phyloP scores from a whole-genome alignment of 129 eudicot species.

The Silybum marianum region DNA sequence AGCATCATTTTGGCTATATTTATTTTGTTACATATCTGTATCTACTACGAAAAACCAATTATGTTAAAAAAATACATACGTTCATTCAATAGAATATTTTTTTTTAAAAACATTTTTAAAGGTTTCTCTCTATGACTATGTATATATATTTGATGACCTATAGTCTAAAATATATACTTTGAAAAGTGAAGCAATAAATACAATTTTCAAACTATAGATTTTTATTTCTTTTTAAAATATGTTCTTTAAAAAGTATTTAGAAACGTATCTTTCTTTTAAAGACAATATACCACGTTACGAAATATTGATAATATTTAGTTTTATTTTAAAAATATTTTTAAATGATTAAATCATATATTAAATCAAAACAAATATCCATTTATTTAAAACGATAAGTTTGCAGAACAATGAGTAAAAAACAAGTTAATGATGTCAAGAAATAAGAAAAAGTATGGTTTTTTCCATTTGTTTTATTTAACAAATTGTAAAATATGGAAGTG shows the following conservation, averaged over 20 bases:
- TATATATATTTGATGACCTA: no score
- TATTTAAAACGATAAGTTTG: neutral
- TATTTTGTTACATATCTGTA: no score
- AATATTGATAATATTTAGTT: neutral
- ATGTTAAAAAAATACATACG: no score
- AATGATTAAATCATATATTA: neutral
- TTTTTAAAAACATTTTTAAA: no score
- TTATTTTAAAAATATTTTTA: neutral
- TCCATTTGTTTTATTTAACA: conserved; percentile 4
- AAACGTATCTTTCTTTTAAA: neutral
- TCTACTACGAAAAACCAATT: no score
- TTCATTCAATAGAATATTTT: no score
- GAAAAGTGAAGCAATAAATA: neutral
- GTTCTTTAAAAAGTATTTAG: neutral
- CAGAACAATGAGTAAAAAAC: neutral
- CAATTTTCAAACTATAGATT: neutral
- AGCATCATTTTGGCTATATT: no score
- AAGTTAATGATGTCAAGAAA: conserved; percentile 14
- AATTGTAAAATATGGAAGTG: conserved; percentile 8
- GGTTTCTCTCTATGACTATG: no score
- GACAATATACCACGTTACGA: neutral
- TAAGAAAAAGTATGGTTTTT: conserved; percentile 7
- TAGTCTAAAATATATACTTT: no score
- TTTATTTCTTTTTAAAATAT: neutral
- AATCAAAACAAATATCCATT: neutral